Conservation (phyloP, 1,284 basidiomycete species). For the Ustilago shanxiensis region DNA sequence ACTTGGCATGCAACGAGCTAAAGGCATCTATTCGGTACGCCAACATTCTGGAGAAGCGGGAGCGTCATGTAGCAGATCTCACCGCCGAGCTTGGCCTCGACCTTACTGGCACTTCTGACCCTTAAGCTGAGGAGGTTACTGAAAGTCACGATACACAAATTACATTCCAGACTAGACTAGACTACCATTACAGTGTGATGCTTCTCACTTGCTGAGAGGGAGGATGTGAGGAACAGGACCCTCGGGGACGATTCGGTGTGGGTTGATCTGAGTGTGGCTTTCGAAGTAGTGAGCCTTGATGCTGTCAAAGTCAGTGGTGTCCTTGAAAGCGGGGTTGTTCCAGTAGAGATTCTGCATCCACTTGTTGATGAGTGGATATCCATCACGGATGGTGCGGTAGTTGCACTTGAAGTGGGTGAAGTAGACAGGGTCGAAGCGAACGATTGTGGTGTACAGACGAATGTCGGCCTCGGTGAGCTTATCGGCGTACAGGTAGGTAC, state of each 20-base stretch:
- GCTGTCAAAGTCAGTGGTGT: conserved; percentile 83
- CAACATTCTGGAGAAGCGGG: conserved; percentile 79
- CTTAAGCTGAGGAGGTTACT: not conserved
- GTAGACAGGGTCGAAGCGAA: conserved; percentile 86
- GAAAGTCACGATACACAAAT: not conserved
- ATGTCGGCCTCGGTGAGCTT: conserved; percentile 88
- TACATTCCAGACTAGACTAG: not conserved
- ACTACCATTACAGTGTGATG: conserved; percentile 1
- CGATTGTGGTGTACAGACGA: conserved; percentile 89
- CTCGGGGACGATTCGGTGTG: conserved; percentile 60
- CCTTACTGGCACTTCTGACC: conserved; percentile 2
- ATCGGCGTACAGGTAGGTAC: conserved; percentile 85
- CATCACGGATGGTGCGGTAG: conserved; percentile 67
- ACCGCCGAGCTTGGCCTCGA: conserved; percentile 34
- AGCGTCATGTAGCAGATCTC: conserved; percentile 72
- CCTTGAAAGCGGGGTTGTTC: conserved; percentile 87
- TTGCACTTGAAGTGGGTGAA: conserved; percentile 94
- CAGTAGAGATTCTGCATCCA: conserved; percentile 91
- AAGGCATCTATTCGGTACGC: conserved; percentile 77
- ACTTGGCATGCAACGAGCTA: conserved; percentile 75
- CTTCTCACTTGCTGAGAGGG: conserved; percentile 48
- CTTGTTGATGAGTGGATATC: conserved; percentile 60
- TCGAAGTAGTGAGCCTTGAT: conserved; percentile 71
- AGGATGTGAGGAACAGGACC: conserved; percentile 64
- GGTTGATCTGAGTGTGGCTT: conserved; percentile 67